phyloP scores from a whole-genome alignment of 2,329 filamentous ascomycete genomes.

The Aspergillus cejpii region DNA sequence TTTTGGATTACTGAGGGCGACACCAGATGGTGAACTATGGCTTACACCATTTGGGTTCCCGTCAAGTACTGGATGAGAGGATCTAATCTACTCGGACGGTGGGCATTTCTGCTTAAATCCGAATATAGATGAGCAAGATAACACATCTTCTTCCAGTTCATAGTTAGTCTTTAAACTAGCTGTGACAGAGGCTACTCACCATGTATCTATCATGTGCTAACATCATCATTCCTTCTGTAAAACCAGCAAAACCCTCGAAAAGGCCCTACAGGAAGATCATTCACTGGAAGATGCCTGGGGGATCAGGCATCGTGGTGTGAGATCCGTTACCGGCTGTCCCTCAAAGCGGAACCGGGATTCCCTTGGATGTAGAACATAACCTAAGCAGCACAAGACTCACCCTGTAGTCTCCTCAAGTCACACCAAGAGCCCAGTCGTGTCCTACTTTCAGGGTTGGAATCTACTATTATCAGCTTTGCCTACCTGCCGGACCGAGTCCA shows the following conservation, averaged over 20 bases:
- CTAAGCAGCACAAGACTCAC: neutral
- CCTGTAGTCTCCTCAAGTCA: neutral
- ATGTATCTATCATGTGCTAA: too few species aligned
- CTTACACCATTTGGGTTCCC: slow-evolving; percentile 50
- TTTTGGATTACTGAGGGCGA: slow-evolving; percentile 47
- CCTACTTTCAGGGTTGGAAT: neutral
- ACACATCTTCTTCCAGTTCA: too few species aligned
- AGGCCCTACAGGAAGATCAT: too few species aligned
- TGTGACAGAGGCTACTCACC: too few species aligned
- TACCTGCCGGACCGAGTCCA: slow-evolving; percentile 2
- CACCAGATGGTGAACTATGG: slow-evolving; percentile 47
- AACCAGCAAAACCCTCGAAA: too few species aligned
- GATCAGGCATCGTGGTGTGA: too few species aligned
- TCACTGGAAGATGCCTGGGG: too few species aligned
- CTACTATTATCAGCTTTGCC: too few species aligned
- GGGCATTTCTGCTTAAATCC: slow-evolving; percentile 50
- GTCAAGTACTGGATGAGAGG: slow-evolving; percentile 53
- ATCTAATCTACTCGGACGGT: slow-evolving; percentile 42
- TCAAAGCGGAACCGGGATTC: neutral
- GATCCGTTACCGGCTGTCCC: neutral
- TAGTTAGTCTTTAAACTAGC: too few species aligned
- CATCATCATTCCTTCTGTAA: too few species aligned
- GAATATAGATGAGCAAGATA: too few species aligned
- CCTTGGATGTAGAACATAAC: neutral
- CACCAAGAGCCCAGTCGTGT: neutral